These are phyloP conservation scores for Botryotinia narcissicola DNA, from an alignment of 2,329 filamentous ascomycete species.

Conservation along the genomic window DNA sequence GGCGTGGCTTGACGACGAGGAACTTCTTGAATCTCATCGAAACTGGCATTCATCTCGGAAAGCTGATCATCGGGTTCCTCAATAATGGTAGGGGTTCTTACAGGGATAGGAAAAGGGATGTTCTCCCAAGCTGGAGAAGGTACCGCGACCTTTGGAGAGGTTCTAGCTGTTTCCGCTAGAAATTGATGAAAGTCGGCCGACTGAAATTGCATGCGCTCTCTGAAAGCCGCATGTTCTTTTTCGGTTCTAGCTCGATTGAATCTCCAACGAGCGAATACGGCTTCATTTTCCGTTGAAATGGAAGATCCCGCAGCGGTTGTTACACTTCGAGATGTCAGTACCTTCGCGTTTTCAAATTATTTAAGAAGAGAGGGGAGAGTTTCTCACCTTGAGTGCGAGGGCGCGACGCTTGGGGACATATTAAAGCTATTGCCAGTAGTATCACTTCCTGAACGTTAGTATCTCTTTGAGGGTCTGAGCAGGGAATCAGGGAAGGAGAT, in stretches of 20 bases:
- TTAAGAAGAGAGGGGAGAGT: background rate
- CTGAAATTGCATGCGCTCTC: slow-evolving; percentile 2
- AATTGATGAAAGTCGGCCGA: slow-evolving; percentile 10
- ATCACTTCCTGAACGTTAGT: background rate
- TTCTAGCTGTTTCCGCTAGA: background rate
- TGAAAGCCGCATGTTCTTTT: background rate
- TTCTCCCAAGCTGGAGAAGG: background rate
- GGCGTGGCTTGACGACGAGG: background rate
- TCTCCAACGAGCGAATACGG: background rate
- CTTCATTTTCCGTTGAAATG: background rate
- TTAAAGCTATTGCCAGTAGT: background rate
- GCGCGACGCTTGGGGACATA: background rate
- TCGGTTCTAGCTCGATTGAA: background rate
- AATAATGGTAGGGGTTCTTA: background rate
- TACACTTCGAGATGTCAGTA: background rate
- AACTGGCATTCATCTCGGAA: background rate
- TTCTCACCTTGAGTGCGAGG: background rate
- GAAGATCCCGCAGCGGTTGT: background rate
- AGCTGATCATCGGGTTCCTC: background rate
- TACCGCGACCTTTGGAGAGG: background rate
- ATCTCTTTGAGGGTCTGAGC: background rate
- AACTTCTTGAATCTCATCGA: background rate
- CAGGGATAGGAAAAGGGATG: background rate
- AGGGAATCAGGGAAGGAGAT: background rate
- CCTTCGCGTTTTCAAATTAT: too few species aligned